These are phyloP conservation scores for Pleurostoma richardsiae DNA, from an alignment of 2,329 filamentous ascomycete species.

Conservation along the genomic window DNA sequence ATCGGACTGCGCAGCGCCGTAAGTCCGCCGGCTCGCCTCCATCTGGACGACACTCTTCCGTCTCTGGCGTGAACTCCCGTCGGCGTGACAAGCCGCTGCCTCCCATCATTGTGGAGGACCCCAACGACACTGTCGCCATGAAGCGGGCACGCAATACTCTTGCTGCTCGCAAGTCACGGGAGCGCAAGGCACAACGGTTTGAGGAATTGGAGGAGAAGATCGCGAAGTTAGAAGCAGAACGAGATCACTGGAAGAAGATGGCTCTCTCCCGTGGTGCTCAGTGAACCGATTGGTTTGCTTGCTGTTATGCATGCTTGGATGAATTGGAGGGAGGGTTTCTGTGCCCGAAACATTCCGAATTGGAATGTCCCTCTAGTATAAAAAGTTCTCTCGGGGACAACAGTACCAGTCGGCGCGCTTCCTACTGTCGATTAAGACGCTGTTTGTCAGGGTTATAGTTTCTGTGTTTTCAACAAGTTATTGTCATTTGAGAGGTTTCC, in stretches of 20 bases:
- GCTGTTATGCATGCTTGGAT: slow-evolving; percentile 2
- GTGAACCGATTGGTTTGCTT: slow-evolving; percentile 17
- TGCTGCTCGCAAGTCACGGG: slow-evolving; percentile 87
- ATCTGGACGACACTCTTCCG: slow-evolving; percentile 56
- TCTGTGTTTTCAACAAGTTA: background rate
- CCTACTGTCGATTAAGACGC: background rate
- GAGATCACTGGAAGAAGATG: slow-evolving; percentile 60
- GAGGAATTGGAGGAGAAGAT: slow-evolving; percentile 72
- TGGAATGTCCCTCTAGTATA: slow-evolving; percentile 1
- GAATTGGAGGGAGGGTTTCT: slow-evolving; percentile 8
- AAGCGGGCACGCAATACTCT: slow-evolving; percentile 93
- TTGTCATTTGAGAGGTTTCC: too few relatives aligned
- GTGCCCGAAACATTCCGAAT: background rate
- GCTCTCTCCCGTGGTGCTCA: slow-evolving; percentile 36
- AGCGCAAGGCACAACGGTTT: slow-evolving; percentile 74
- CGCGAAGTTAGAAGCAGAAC: slow-evolving; percentile 60
- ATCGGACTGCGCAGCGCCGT: slow-evolving; percentile 34
- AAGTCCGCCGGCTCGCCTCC: slow-evolving; percentile 44
- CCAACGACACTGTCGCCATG: slow-evolving; percentile 69
- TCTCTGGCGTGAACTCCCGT: slow-evolving; percentile 66
- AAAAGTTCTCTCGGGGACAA: background rate
- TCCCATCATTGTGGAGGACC: slow-evolving; percentile 72
- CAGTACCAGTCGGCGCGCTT: background rate
- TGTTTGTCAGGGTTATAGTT: slow-evolving; percentile 2
- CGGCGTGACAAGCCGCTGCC: slow-evolving; percentile 78